These are phyloP conservation scores for Podila verticillata DNA, from an alignment of 192 early-diverging fungal genomes.

Conservation along the genomic window DNA sequence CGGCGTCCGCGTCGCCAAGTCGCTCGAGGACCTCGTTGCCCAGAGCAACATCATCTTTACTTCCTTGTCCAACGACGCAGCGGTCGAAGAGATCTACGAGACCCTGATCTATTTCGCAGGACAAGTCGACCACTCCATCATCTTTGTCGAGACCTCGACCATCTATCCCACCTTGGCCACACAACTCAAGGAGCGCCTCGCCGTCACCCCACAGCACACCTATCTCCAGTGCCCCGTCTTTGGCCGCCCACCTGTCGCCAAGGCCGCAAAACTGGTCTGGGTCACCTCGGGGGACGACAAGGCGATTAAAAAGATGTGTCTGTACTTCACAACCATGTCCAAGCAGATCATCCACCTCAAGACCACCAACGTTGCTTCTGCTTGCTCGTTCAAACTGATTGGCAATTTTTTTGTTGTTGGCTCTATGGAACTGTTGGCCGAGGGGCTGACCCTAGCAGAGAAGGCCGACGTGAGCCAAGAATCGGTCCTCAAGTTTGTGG, in stretches of 20 bases:
- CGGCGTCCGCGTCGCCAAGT: slow-evolving; percentile 52
- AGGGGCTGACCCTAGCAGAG: slow-evolving; percentile 71
- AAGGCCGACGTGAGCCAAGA: slow-evolving; percentile 64
- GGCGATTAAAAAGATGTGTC: slow-evolving; percentile 43
- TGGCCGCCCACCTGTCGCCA: slow-evolving; percentile 35
- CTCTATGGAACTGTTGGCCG: slow-evolving; percentile 68
- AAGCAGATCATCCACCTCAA: slow-evolving; percentile 47
- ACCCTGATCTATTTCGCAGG: slow-evolving; percentile 54
- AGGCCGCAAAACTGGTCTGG: slow-evolving; percentile 43
- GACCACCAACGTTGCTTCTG: slow-evolving; percentile 55
- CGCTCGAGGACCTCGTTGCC: slow-evolving; percentile 55
- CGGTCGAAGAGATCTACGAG: slow-evolving; percentile 59
- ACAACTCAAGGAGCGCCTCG: slow-evolving; percentile 43
- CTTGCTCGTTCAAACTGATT: slow-evolving; percentile 68
- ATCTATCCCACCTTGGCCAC: slow-evolving; percentile 58
- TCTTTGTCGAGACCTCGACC: slow-evolving; percentile 74
- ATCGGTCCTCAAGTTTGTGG: slow-evolving; percentile 65
- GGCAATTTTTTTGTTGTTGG: slow-evolving; percentile 74
- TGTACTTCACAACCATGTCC: slow-evolving; percentile 39
- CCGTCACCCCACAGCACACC: slow-evolving; percentile 19
- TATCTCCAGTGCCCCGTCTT: slow-evolving; percentile 61
- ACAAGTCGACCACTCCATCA: slow-evolving; percentile 44
- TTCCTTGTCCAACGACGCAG: slow-evolving; percentile 66
- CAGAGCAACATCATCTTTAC: slow-evolving; percentile 70
- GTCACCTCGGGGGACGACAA: slow-evolving; percentile 39